Evolutionary conservation across 495 filamentous ascomycete genomes (phyloP).

Genomic region (Aspergillus sparsus): DNA sequence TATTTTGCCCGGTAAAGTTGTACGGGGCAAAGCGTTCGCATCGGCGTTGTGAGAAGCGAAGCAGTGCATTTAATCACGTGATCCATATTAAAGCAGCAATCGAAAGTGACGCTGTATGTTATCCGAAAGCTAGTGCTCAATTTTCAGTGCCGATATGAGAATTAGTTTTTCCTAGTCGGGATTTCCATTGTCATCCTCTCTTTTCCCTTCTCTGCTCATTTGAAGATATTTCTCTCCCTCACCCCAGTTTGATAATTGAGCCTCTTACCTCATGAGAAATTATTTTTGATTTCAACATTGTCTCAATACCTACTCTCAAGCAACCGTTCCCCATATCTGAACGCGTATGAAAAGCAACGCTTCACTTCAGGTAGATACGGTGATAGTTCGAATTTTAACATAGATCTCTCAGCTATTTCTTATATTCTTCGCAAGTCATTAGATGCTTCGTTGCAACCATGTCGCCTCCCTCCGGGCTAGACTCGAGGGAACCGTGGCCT

Average conservation of each 20-base stretch:
- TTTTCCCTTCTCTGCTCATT: not conserved
- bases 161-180: not conserved
- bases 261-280: not conserved
- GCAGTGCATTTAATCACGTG: not conserved
- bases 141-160: not conserved
- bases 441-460: slow-evolving; percentile 32
- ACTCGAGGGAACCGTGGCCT: slow-evolving; percentile 14
- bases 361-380: too few relatives aligned
- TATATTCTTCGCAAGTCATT: not conserved
- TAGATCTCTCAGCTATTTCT: not conserved
- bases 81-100: not conserved
- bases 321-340: too few relatives aligned
- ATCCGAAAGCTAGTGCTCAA: slow-evolving; percentile 1
- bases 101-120: not conserved
- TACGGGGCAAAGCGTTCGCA: too few relatives aligned
- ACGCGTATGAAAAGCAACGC: too few relatives aligned
- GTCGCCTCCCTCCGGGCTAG: slow-evolving; percentile 21
- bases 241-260: too few relatives aligned
- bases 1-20: too few relatives aligned
- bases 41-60: not conserved
- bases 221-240: not conserved
- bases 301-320: not conserved
- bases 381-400: slow-evolving; percentile 13
- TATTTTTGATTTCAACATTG: not conserved
- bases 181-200: not conserved